phyloP scores from a whole-genome alignment of 2,329 filamentous ascomycete species.

The Thyridium curvatum region DNA sequence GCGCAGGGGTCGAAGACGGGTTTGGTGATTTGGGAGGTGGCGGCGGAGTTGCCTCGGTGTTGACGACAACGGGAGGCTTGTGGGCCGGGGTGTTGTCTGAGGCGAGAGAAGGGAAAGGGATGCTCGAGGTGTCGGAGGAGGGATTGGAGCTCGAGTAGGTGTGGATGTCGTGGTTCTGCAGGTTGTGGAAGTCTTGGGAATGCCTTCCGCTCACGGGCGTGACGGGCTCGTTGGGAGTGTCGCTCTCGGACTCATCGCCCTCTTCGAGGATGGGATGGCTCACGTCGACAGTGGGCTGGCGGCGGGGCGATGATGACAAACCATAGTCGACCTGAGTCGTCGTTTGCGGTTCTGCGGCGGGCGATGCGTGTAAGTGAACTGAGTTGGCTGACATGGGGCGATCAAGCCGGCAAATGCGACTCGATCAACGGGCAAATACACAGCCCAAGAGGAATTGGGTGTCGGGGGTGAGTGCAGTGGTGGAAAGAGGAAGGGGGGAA shows the following conservation, averaged over 20 bases:
- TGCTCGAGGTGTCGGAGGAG: constrained; percentile 9
- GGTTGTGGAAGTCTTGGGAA: constrained; percentile 46
- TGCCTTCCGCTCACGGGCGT: constrained; percentile 54
- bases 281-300: constrained; percentile 39
- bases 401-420: no score
- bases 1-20: constrained; percentile 3
- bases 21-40: constrained; percentile 5
- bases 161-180: constrained; percentile 29
- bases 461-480: no score
- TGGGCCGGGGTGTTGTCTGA: constrained; percentile 6
- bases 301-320: constrained; percentile 35
- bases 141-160: constrained; percentile 15
- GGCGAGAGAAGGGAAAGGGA: constrained; percentile 5
- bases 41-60: constrained; percentile 9
- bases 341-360: constrained; percentile 7
- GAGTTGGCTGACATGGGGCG: neutral
- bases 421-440: no score
- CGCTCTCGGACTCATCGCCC: constrained; percentile 54
- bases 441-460: no score
- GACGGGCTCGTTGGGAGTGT: constrained; percentile 52
- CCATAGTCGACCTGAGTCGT: constrained; percentile 11
- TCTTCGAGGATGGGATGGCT: constrained; percentile 49
- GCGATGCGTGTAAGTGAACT: constrained; percentile 6
- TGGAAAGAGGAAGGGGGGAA: no score
- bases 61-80: constrained; percentile 13